Base-by-base conservation (phyloP, 2,329 filamentous ascomycete genomes). In the Septoria petroselini region DNA sequence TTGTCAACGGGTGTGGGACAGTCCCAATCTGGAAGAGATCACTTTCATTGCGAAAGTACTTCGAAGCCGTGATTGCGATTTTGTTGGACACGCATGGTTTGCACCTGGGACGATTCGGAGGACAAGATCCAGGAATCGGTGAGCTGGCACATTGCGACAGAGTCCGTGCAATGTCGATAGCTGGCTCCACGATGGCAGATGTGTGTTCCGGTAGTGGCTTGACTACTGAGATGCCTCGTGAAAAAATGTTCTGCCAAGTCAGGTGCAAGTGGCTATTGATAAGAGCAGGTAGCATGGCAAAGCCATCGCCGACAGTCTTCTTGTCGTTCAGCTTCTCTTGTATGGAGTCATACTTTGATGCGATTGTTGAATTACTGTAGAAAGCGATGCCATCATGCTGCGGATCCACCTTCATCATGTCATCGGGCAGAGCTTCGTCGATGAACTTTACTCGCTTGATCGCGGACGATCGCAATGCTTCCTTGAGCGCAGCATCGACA, bases 1-100 rank as follows among this genome's bases (percentile, higher is more conserved):
- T 76, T 1, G 91, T 96, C 73, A 90, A 95, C 0, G 93, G 93
- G 66, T 98, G 93, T 0, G 91, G 91, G 9, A 97, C 85, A 0
- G 84, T 87, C 52, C 86, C 90, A 56, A 98, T 87, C 2, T 86
- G 89, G 72, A 90, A 97, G 12, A 85, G 66, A 1, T 75, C 76
- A 11, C 84, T 83, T 3, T 77, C 78, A 68, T 96, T 95, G 48
- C 78, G 78, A 68, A 88, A 93, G 14, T 77, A 72, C 2, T 79
- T 70, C 2, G 83, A 80, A 0, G 83, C 85, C n/a, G 76, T 74
- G 58, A 95, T 78, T 43, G 79, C 80, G 70, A 89, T 77, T 0
- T 79, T 77, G 7, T 79, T 77, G 18, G 81, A 74, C 14, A 82
- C 78, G 69, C 91, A 97, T 3, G 85, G 83, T 23, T 76, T 81